phyloP scores from a whole-genome alignment of 2,329 filamentous ascomycete species.

The Penicillium sp. region DNA sequence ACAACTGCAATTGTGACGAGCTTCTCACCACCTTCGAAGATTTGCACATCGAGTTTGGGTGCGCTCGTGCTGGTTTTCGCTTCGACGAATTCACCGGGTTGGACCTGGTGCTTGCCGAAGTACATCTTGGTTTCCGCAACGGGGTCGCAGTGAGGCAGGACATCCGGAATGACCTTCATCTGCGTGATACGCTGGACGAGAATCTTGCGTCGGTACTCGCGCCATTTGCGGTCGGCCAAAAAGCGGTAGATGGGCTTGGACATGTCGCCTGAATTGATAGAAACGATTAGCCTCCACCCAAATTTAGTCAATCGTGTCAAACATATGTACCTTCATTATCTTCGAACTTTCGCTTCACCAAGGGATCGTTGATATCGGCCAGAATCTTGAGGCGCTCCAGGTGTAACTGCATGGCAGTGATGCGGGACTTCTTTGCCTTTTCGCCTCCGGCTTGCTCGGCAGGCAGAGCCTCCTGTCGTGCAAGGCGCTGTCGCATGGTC shows the following conservation, averaged over 20 bases:
- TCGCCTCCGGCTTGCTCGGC: constrained; percentile 60
- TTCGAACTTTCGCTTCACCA: constrained; percentile 91
- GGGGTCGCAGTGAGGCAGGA: constrained; percentile 75
- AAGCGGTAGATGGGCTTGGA: constrained; percentile 92
- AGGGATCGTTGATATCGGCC: constrained; percentile 90
- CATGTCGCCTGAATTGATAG: constrained; percentile 70
- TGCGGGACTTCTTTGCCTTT: constrained; percentile 59
- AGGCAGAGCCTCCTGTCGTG: constrained; percentile 59
- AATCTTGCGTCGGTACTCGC: constrained; percentile 71
- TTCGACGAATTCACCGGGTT: constrained; percentile 74
- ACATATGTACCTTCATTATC: constrained; percentile 69
- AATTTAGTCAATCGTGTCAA: neutral
- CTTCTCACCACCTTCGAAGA: constrained; percentile 76
- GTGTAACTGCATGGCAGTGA: constrained; percentile 67
- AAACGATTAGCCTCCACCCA: constrained; percentile 21
- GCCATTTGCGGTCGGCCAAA: constrained; percentile 85
- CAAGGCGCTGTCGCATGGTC: constrained; percentile 64
- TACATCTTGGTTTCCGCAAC: constrained; percentile 74
- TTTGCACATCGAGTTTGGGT: constrained; percentile 75
- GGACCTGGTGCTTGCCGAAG: constrained; percentile 67
- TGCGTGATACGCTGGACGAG: constrained; percentile 81
- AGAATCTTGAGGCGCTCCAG: constrained; percentile 79
- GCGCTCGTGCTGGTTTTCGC: constrained; percentile 68
- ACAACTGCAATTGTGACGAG: constrained; percentile 80
- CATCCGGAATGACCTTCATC: constrained; percentile 82